Percentiles rank a stretch among this genome's conserved stretches.
Evolutionary conservation across 306 rosid species (phyloP).

Genomic region (Dryas alaskensis): DNA sequence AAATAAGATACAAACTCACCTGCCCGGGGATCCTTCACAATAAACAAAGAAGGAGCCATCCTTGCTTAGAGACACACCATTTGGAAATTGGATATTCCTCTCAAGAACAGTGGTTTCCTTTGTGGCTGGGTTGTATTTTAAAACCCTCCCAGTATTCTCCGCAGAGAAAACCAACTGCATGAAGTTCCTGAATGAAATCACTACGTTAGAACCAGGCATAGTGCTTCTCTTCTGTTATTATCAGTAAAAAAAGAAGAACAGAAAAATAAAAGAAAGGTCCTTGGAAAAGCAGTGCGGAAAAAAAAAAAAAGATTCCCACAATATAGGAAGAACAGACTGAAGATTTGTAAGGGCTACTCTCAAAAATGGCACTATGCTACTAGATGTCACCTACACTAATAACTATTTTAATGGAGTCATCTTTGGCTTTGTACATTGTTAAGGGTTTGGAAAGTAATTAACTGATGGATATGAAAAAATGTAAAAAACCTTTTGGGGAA

Average conservation of each 20-base stretch:
- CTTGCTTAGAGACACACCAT: slow-evolving; percentile 89
- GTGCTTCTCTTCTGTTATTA: background rate
- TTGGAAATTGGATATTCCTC: slow-evolving; percentile 72
- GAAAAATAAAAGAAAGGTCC: background rate
- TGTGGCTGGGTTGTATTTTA: slow-evolving; percentile 69
- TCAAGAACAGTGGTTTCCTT: slow-evolving; percentile 79
- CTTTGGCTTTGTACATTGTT: background rate
- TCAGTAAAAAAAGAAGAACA: slow-evolving; percentile 9
- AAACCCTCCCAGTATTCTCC: slow-evolving; percentile 70
- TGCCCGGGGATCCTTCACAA: slow-evolving; percentile 68
- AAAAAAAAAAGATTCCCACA: background rate
- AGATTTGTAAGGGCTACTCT: background rate
- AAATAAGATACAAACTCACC: slow-evolving; percentile 43
- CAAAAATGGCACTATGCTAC: background rate
- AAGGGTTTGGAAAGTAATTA: background rate
- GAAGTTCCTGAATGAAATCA: slow-evolving; percentile 65
- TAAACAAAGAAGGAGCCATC: slow-evolving; percentile 82
- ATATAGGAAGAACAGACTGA: background rate
- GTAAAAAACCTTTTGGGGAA: background rate
- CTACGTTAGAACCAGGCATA: slow-evolving; percentile 29
- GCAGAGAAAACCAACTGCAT: slow-evolving; percentile 70
- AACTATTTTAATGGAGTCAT: background rate
- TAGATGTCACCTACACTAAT: background rate
- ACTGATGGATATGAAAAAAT: background rate
- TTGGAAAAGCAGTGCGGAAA: background rate